A percentile compares a stretch with the other conserved stretches of the same genome.
Conservation (phyloP, 352 stramenopile species). For the Vaucheria bursata region DNA sequence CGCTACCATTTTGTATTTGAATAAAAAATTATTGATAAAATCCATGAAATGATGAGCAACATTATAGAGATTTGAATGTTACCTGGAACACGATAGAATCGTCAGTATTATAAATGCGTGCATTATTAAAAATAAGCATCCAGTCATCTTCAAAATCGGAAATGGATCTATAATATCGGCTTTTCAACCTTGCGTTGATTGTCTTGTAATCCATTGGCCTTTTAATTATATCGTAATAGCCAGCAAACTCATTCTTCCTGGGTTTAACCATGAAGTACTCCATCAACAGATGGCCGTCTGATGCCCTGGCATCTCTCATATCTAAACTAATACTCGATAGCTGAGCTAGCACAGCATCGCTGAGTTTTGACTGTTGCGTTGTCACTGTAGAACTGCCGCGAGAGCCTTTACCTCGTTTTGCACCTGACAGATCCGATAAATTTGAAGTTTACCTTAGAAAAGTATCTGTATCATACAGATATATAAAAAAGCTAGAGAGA, state of each 20-base stretch:
- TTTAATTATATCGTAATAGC: constrained; percentile 7
- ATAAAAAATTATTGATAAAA: no score
- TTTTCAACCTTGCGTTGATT: not conserved
- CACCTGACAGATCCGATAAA: no score
- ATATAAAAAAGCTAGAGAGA: no score
- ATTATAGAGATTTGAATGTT: not conserved
- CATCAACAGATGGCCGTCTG: not conserved
- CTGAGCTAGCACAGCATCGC: not conserved
- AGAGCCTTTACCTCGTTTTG: not conserved
- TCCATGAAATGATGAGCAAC: no score
- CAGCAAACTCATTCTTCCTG: constrained; percentile 1
- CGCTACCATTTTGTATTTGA: no score
- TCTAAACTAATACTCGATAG: not conserved
- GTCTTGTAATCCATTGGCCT: constrained; percentile 6
- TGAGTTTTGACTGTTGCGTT: not conserved
- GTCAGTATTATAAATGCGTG: not conserved
- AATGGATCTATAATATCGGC: not conserved
- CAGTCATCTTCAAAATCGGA: not conserved
- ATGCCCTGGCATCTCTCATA: not conserved
- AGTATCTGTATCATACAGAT: no score
- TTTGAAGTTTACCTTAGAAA: no score
- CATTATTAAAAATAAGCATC: not conserved
- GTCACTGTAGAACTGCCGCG: not conserved
- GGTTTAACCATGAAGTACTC: not conserved
- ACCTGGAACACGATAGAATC: constrained; percentile 6